phyloP scores from a whole-genome alignment of 1,139 yeast species.

The Suhomyces yuchorum region DNA sequence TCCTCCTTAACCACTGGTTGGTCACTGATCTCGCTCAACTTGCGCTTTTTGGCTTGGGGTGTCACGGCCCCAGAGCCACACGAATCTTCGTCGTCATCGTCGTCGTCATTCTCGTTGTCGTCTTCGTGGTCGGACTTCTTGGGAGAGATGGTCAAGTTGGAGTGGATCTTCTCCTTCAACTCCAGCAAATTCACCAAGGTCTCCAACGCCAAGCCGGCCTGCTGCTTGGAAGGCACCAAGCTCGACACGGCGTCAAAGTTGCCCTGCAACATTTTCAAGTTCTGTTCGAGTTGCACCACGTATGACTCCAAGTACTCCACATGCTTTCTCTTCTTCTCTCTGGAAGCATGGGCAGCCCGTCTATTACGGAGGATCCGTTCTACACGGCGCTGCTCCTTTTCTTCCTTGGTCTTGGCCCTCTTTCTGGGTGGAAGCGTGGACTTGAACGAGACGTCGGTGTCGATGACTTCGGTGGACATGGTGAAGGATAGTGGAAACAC shows the following conservation, averaged over 20 bases:
- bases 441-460: constrained; percentile 28
- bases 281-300: constrained; percentile 51
- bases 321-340: constrained; percentile 94
- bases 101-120: constrained; percentile 15
- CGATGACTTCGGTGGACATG: constrained; percentile 17
- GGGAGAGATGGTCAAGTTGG: constrained; percentile 27
- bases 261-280: constrained; percentile 28
- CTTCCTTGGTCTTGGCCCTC: constrained; percentile 94
- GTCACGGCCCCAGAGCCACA: constrained; percentile 8
- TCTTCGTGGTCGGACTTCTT: constrained; percentile 19
- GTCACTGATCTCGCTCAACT: constrained; percentile 7
- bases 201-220: constrained; percentile 17
- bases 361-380: constrained; percentile 92
- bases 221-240: constrained; percentile 21
- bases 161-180: constrained; percentile 37
- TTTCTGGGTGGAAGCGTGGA: constrained; percentile 85
- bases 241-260: constrained; percentile 25
- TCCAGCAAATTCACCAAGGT: constrained; percentile 30
- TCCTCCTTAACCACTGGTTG: constrained; percentile 16
- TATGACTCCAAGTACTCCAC: constrained; percentile 80
- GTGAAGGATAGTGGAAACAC: background rate
- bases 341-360: constrained; percentile 95
- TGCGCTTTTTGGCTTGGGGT: constrained; percentile 12
- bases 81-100: constrained; percentile 18
- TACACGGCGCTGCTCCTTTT: constrained; percentile 92